Evolutionary conservation across 2,329 filamentous ascomycete species (phyloP).

Genomic region (Penicillium hordei): DNA sequence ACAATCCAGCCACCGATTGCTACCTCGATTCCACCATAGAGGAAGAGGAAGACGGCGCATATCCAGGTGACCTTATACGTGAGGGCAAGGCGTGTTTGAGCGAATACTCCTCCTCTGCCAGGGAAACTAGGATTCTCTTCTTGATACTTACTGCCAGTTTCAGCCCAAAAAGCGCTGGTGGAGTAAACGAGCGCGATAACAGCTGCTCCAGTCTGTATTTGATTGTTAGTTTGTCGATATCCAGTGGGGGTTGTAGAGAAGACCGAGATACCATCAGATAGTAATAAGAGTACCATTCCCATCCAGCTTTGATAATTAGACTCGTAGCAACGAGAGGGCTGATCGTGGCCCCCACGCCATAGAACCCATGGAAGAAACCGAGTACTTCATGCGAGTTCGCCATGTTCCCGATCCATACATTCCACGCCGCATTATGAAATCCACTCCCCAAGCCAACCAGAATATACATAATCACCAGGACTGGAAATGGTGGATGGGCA

Average conservation of each 20-base stretch:
- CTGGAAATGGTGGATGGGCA: constrained; percentile 37
- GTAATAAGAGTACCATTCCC: constrained; percentile 21
- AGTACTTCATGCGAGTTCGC: constrained; percentile 69
- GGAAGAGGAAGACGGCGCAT: constrained; percentile 66
- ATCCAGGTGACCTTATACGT: constrained; percentile 65
- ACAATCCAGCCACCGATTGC: constrained; percentile 64
- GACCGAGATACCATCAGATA: constrained; percentile 16
- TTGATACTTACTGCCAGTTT: constrained; percentile 15
- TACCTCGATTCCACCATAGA: constrained; percentile 21
- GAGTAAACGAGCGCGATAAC: constrained; percentile 16
- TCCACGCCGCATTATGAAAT: constrained; percentile 54
- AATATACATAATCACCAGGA: constrained; percentile 36
- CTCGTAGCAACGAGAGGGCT: constrained; percentile 65
- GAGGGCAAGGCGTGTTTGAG: constrained; percentile 43
- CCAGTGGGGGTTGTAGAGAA: background rate
- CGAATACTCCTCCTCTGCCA: constrained; percentile 10
- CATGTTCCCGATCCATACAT: constrained; percentile 69
- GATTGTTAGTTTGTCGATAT: background rate
- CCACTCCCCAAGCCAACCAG: constrained; percentile 41
- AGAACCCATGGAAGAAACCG: constrained; percentile 70
- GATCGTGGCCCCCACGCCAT: constrained; percentile 59
- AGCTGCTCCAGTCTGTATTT: constrained; percentile 18
- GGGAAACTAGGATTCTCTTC: constrained; percentile 24
- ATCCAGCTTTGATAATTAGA: constrained; percentile 61
- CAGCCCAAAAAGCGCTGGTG: constrained; percentile 20